Percentiles rank a stretch among this genome's conserved stretches.
These are phyloP conservation scores for Pseudopyrenochaeta lycopersici DNA, from an alignment of 2,329 filamentous ascomycete species.

Conservation along the genomic window DNA sequence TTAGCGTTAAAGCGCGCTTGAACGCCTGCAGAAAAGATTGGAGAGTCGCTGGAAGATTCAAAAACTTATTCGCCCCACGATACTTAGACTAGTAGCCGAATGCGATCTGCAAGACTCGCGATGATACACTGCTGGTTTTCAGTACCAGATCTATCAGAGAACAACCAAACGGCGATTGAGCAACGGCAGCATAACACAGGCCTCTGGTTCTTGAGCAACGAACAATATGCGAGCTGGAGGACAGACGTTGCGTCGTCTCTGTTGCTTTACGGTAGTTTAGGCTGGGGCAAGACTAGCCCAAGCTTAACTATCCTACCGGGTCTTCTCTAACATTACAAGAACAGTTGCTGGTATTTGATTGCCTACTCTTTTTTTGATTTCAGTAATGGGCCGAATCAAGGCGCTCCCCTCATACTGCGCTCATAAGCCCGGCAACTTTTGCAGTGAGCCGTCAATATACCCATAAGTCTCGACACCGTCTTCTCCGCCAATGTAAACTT, in stretches of 20 bases:
- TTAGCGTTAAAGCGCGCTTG: no score
- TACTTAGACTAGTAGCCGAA: no score
- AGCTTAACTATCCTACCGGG: slow-evolving; percentile 49
- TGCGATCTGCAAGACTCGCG: no score
- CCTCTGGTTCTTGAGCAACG: slow-evolving; percentile 46
- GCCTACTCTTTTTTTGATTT: slow-evolving; percentile 49
- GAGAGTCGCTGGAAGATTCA: no score
- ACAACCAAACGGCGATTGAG: slow-evolving; percentile 42
- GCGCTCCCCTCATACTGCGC: slow-evolving; percentile 44
- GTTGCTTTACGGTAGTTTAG: slow-evolving; percentile 53
- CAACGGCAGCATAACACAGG: slow-evolving; percentile 45
- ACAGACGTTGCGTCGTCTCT: slow-evolving; percentile 35
- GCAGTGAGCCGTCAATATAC: slow-evolving; percentile 17
- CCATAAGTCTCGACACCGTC: slow-evolving; percentile 29
- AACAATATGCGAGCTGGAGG: slow-evolving; percentile 44
- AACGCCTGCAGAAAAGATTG: no score
- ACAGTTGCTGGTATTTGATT: slow-evolving; percentile 12
- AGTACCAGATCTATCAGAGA: slow-evolving; percentile 47
- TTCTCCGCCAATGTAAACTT: slow-evolving; percentile 35
- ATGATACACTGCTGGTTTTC: slow-evolving; percentile 44
- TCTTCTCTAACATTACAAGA: slow-evolving; percentile 23
- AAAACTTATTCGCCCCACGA: no score
- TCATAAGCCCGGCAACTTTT: slow-evolving; percentile 51
- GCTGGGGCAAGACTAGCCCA: slow-evolving; percentile 56
- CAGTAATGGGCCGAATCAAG: slow-evolving; percentile 49